Conservation (phyloP, 768 basidiomycete genomes). For the Hygrocybe coccinea region DNA sequence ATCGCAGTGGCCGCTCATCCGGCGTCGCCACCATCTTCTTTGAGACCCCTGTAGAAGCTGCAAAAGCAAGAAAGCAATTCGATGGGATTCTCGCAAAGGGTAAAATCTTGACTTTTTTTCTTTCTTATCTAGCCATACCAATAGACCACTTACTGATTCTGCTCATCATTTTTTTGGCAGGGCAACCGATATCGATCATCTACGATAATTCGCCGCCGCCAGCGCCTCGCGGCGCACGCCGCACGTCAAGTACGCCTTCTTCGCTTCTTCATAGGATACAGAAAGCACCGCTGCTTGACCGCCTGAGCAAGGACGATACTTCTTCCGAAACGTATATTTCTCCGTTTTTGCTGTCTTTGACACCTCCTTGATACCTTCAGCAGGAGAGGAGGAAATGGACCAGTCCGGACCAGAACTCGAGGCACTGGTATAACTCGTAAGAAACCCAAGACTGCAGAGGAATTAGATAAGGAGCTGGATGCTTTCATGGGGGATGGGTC, state of each 20-base stretch:
- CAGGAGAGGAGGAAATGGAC: slow-evolving; percentile 38
- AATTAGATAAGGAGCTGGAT: slow-evolving; percentile 86
- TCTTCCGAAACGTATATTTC: slow-evolving; percentile 37
- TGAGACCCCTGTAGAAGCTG: slow-evolving; percentile 74
- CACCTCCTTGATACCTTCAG: background rate
- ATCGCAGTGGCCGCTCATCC: slow-evolving; percentile 88
- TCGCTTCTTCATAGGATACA: slow-evolving; percentile 73
- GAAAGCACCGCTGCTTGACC: slow-evolving; percentile 65
- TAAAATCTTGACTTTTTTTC: no score
- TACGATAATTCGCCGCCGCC: slow-evolving; percentile 46
- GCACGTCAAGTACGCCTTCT: slow-evolving; percentile 47
- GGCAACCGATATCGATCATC: slow-evolving; percentile 71
- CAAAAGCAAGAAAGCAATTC: slow-evolving; percentile 76
- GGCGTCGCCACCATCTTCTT: slow-evolving; percentile 78
- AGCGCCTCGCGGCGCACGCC: slow-evolving; percentile 36
- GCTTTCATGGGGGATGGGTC: slow-evolving; percentile 70
- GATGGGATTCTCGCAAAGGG: slow-evolving; percentile 88
- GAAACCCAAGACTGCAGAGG: slow-evolving; percentile 71
- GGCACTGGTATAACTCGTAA: slow-evolving; percentile 28
- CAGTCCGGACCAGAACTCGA: slow-evolving; percentile 36
- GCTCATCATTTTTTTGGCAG: slow-evolving; percentile 32
- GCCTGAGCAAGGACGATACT: slow-evolving; percentile 49
- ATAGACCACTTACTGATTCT: slow-evolving; percentile 9
- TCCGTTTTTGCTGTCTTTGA: background rate
- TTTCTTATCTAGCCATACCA: background rate